These are phyloP conservation scores for Chiua virens DNA, from an alignment of 768 basidiomycete species.

Conservation along the genomic window DNA sequence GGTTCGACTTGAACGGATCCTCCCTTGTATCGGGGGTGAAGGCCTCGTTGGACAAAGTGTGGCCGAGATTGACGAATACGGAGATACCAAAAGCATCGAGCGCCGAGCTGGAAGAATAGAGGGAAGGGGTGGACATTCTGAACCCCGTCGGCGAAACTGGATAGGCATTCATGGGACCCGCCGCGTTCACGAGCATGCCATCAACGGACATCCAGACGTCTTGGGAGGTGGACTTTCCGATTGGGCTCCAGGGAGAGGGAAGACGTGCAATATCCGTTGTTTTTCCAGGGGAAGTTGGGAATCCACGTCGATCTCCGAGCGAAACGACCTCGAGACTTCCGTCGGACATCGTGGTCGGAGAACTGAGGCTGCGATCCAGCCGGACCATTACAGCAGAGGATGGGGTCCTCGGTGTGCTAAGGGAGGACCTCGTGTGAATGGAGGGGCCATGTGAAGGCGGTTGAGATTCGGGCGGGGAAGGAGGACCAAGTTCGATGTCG, in stretches of 20 bases:
- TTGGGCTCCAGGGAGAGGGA: conserved; percentile 32
- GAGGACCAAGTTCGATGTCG: no score
- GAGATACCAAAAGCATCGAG: conserved; percentile 21
- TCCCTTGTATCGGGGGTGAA: background rate
- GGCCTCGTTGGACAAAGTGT: background rate
- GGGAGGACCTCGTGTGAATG: no score
- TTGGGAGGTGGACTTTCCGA: conserved; percentile 1
- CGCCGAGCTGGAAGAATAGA: conserved; percentile 15
- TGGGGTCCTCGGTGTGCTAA: background rate
- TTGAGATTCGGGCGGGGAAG: no score
- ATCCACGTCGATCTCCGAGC: conserved; percentile 12
- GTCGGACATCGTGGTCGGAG: conserved; percentile 25
- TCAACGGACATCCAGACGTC: conserved; percentile 27
- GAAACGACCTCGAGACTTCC: conserved; percentile 24
- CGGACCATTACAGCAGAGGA: conserved; percentile 12
- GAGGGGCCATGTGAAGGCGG: no score
- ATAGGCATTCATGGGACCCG: conserved; percentile 10
- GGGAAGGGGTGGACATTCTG: background rate
- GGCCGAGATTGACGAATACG: conserved; percentile 14
- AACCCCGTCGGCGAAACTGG: conserved; percentile 1
- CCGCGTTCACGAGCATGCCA: conserved; percentile 15
- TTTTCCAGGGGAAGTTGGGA: conserved; percentile 6
- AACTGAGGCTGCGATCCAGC: conserved; percentile 21
- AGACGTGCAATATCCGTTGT: conserved; percentile 10
- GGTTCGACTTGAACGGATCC: background rate